Conservation (phyloP, 2,329 filamentous ascomycete genomes). For the Colletotrichum kahawae region DNA sequence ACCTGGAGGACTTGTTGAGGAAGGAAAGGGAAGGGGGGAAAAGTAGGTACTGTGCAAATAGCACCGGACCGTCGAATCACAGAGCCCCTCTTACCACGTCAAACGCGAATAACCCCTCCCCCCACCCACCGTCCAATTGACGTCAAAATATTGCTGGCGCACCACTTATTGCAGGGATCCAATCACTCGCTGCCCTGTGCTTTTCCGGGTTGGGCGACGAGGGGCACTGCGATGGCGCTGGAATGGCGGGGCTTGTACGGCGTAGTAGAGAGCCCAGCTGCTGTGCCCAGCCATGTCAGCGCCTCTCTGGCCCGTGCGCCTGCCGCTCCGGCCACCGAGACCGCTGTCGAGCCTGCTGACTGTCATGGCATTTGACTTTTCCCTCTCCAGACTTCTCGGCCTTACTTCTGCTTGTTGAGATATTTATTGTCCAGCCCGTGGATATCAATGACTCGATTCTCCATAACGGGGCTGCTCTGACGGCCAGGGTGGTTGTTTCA, state of each 20-base stretch:
- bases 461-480: background rate
- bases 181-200: constrained; percentile 6
- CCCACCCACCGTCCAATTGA: constrained; percentile 17
- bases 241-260: background rate
- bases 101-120: constrained; percentile 20
- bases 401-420: constrained; percentile 12
- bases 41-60: background rate
- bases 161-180: background rate
- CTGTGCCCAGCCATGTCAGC: background rate
- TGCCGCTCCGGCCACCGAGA: background rate
- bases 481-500: background rate
- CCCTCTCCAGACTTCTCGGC: constrained; percentile 16
- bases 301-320: background rate
- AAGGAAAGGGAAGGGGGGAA: background rate
- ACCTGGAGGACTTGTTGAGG: constrained; percentile 1
- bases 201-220: background rate
- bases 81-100: constrained; percentile 6
- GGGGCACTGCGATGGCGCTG: background rate
- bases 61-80: background rate
- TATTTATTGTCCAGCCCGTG: constrained; percentile 5
- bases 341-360: constrained; percentile 4
- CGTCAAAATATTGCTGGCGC: constrained; percentile 15
- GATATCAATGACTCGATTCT: constrained; percentile 9
- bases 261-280: background rate
- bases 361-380: constrained; percentile 17